Percentiles rank a stretch among this genome's conserved stretches.
These are phyloP conservation scores for Plasmopara viticola DNA, from an alignment of 352 stramenopile species.

Conservation along the genomic window DNA sequence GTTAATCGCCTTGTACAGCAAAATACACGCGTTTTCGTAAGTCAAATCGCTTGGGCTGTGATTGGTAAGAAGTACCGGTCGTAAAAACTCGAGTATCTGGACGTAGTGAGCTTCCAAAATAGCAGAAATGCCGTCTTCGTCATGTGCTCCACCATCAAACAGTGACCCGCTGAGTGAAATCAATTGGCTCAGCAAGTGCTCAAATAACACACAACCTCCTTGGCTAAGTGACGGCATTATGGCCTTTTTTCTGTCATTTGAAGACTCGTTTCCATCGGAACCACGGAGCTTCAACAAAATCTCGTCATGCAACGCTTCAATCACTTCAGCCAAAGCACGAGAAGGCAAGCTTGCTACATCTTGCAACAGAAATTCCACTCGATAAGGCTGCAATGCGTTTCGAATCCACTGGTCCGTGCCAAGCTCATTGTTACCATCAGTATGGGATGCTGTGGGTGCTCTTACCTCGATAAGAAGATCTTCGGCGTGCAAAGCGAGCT, in stretches of 20 bases:
- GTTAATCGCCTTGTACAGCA: conserved; percentile 59
- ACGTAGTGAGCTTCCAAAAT: conserved; percentile 48
- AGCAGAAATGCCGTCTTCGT: conserved; percentile 43
- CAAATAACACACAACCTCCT: conserved; percentile 61
- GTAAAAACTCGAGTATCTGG: conserved; percentile 35
- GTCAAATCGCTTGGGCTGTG: conserved; percentile 31
- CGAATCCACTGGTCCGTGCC: conserved; percentile 57
- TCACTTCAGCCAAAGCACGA: conserved; percentile 36
- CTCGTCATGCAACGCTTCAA: conserved; percentile 52
- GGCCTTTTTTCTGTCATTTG: conserved; percentile 20
- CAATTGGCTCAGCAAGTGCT: conserved; percentile 49
- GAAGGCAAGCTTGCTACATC: conserved; percentile 48
- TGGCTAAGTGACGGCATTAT: conserved; percentile 29
- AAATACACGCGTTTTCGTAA: conserved; percentile 58
- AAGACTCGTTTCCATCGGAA: conserved; percentile 11
- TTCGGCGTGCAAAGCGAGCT: conserved; percentile 41
- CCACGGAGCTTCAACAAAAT: conserved; percentile 33
- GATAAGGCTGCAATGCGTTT: conserved; percentile 56
- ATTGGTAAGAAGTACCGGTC: conserved; percentile 38
- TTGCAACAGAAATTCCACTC: conserved; percentile 55
- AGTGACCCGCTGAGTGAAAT: conserved; percentile 29
- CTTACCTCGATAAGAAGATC: conserved; percentile 40
- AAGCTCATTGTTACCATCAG: conserved; percentile 21
- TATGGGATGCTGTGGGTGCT: conserved; percentile 10
- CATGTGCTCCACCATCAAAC: conserved; percentile 23